Percentiles rank a stretch among this genome's conserved stretches.
phyloP scores from a whole-genome alignment of 1,284 basidiomycete species.

The Melampsora americana region DNA sequence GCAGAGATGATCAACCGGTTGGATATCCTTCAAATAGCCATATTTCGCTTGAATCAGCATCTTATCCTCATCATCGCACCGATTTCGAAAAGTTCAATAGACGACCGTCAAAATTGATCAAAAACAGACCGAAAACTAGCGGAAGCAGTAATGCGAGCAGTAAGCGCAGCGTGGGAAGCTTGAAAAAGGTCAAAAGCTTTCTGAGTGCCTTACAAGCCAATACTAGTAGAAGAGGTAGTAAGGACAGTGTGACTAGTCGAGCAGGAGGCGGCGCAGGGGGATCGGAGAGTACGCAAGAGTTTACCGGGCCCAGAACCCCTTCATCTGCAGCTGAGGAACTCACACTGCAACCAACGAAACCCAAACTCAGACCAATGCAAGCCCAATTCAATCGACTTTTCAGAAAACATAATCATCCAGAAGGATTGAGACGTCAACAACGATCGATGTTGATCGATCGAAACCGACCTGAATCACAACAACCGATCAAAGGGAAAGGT shows the following conservation, averaged over 20 bases:
- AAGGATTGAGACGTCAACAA: conserved; percentile 7
- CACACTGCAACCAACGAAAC: conserved; percentile 12
- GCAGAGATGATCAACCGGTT: no score
- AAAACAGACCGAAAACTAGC: conserved; percentile 13
- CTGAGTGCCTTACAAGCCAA: conserved; percentile 4
- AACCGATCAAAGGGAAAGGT: conserved; percentile 16
- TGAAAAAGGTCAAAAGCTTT: conserved; percentile 14
- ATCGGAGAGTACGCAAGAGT: conserved; percentile 27
- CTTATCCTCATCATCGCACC: no score
- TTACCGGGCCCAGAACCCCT: conserved; percentile 9
- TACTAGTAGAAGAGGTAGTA: conserved; percentile 12
- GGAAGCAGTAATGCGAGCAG: conserved; percentile 31
- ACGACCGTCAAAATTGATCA: conserved; percentile 28
- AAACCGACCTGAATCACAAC: not conserved
- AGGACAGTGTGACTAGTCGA: conserved; percentile 17
- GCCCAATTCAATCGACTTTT: conserved; percentile 34
- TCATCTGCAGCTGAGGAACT: not conserved
- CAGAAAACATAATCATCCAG: conserved; percentile 33
- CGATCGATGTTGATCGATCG: conserved; percentile 24
- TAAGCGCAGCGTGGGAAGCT: conserved; percentile 16
- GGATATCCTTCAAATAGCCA: no score
- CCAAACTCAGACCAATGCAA: conserved; percentile 35
- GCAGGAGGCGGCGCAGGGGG: not conserved
- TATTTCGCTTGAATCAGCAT: no score
- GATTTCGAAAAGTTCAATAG: conserved; percentile 3